Conservation (phyloP, 768 basidiomycete genomes). For the Butyriboletus loyo region DNA sequence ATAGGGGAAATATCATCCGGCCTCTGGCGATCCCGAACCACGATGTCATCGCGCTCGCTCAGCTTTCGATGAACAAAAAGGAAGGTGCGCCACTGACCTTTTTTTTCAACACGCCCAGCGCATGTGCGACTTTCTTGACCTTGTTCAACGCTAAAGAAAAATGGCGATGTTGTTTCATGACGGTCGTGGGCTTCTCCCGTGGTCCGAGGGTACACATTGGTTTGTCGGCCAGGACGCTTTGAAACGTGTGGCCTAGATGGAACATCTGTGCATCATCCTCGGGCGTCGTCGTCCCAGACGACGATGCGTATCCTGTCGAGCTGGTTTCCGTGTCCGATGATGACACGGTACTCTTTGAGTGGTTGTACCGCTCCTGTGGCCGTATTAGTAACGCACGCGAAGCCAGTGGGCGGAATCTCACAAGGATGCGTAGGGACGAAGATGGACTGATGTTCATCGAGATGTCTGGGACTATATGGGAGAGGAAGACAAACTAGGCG, state of each 20-base stretch:
- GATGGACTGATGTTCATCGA: constrained; percentile 5
- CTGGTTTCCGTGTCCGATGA: constrained; percentile 24
- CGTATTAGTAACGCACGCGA: not conserved
- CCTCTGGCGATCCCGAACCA: constrained; percentile 4
- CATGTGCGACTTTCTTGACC: constrained; percentile 19
- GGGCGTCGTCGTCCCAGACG: constrained; percentile 32
- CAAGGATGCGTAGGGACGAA: constrained; percentile 10
- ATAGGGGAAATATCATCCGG: constrained; percentile 25
- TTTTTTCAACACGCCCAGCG: constrained; percentile 23
- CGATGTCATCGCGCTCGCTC: not conserved
- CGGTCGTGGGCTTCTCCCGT: constrained; percentile 5
- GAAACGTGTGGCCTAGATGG: constrained; percentile 15
- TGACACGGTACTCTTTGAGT: not conserved
- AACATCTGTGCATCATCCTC: constrained; percentile 28
- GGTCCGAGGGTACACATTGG: not conserved
- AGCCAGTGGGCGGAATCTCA: not conserved
- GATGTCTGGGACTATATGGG: constrained; percentile 2
- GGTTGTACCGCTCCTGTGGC: not conserved
- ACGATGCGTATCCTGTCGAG: constrained; percentile 22
- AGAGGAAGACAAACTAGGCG: not conserved
- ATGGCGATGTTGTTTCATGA: constrained; percentile 11
- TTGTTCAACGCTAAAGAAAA: constrained; percentile 22
- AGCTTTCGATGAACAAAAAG: not conserved
- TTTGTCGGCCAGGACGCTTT: constrained; percentile 3
- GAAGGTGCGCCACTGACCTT: constrained; percentile 14